A percentile compares a stretch with the other conserved stretches of the same genome.
Evolutionary conservation across 2,329 filamentous ascomycete species (phyloP).

Genomic region (Fusarium irregulare): DNA sequence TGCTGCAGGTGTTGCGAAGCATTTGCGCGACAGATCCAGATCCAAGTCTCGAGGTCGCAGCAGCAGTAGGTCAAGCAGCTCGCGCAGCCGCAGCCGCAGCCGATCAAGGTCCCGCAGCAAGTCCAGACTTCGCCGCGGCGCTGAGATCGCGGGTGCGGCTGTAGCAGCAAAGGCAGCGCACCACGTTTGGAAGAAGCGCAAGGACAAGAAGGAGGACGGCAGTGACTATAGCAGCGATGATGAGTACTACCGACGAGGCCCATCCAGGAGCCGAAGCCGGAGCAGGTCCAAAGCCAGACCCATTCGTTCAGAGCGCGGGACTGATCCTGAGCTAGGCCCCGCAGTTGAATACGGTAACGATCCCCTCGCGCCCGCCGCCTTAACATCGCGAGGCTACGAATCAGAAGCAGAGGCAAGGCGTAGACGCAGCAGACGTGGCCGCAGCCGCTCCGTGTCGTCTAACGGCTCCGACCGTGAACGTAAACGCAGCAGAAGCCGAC

Average conservation of each 20-base stretch:
- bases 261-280: constrained; percentile 54
- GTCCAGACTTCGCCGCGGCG: constrained; percentile 63
- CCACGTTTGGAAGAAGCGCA: constrained; percentile 69
- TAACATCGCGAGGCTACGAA: constrained; percentile 57
- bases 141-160: constrained; percentile 70
- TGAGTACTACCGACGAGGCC: constrained; percentile 52
- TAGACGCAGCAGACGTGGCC: constrained; percentile 54
- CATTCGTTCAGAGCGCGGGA: constrained; percentile 62
- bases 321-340: constrained; percentile 74
- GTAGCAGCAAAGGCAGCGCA: constrained; percentile 70
- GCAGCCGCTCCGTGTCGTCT: constrained; percentile 49
- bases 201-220: constrained; percentile 70
- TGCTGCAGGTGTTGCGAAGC: constrained; percentile 68
- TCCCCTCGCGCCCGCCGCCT: constrained; percentile 60
- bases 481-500: constrained; percentile 65
- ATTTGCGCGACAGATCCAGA: constrained; percentile 66
- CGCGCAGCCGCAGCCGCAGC: constrained; percentile 27
- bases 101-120: constrained; percentile 54
- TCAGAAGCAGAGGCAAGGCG: constrained; percentile 60
- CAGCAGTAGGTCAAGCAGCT: constrained; percentile 41
- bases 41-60: constrained; percentile 54
- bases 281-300: constrained; percentile 65
- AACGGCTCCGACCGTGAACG: constrained; percentile 50
- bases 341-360: constrained; percentile 73
- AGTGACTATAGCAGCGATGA: constrained; percentile 50